These are phyloP conservation scores for Arabidopsis hybrid DNA, from an alignment of 441 rosid species.

Conservation along the genomic window DNA sequence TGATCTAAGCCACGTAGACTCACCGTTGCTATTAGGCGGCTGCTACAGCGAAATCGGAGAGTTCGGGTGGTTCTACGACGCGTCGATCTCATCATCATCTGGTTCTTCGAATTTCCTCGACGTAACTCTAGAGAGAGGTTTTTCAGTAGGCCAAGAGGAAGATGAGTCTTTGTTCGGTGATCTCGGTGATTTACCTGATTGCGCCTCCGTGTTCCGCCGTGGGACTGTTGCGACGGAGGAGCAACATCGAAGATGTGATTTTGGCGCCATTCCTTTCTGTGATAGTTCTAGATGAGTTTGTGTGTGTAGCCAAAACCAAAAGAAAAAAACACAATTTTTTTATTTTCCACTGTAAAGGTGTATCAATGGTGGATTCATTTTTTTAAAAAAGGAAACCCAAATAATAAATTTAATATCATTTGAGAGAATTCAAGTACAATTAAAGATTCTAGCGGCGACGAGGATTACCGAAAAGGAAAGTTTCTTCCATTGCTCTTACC, in stretches of 20 bases:
- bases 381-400: neutral
- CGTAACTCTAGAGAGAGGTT: conserved; percentile 34
- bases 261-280: conserved; percentile 48
- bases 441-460: conserved; percentile 31
- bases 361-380: conserved; percentile 38
- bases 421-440: neutral
- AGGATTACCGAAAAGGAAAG: conserved; percentile 43
- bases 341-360: conserved; percentile 40
- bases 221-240: conserved; percentile 40
- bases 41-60: conserved; percentile 46
- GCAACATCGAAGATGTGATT: conserved; percentile 45
- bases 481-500: conserved; percentile 57
- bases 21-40: conserved; percentile 44
- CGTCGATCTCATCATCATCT: conserved; percentile 41
- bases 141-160: conserved; percentile 44
- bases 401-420: conserved; percentile 29
- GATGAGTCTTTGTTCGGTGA: conserved; percentile 57
- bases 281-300: conserved; percentile 46
- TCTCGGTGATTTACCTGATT: conserved; percentile 59
- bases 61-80: conserved; percentile 56
- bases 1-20: conserved; percentile 47
- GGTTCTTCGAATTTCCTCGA: conserved; percentile 38
- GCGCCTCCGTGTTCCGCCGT: conserved; percentile 52
- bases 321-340: neutral
- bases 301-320: conserved; percentile 19